phyloP scores from a whole-genome alignment of 164 flowering plant species.

The Berberis thunbergii region DNA sequence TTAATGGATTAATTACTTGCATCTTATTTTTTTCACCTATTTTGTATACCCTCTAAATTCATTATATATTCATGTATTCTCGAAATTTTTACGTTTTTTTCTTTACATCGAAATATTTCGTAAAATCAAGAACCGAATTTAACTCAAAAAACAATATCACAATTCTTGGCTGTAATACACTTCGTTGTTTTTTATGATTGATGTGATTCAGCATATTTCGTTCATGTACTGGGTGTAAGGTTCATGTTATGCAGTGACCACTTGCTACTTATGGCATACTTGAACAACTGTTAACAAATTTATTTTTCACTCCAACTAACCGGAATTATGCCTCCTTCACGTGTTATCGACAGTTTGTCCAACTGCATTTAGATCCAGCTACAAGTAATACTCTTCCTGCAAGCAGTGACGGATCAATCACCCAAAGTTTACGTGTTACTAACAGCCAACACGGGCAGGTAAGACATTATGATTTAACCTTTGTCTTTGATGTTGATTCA shows the following conservation, averaged over 20 bases:
- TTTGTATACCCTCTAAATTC: too few relatives aligned
- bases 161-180: background rate
- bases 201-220: background rate
- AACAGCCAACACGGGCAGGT: conserved; percentile 98
- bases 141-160: too few relatives aligned
- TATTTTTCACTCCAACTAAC: background rate
- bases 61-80: too few relatives aligned
- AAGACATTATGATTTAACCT: conserved; percentile 1
- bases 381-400: conserved; percentile 72
- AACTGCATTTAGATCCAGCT: conserved; percentile 86
- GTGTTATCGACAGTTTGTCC: conserved; percentile 64
- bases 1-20: too few relatives aligned
- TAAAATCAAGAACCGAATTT: too few relatives aligned
- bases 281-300: too few relatives aligned
- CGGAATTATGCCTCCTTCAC: background rate
- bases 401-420: conserved; percentile 58
- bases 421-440: conserved; percentile 59
- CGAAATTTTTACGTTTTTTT: too few relatives aligned
- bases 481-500: background rate
- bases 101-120: too few relatives aligned
- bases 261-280: background rate
- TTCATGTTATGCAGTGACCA: background rate
- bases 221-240: background rate
- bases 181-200: background rate
- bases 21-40: too few relatives aligned